Percentiles rank a stretch among this genome's conserved stretches.
Conservation (phyloP, 805 yeast species). For the Saturnispora saitoi region DNA sequence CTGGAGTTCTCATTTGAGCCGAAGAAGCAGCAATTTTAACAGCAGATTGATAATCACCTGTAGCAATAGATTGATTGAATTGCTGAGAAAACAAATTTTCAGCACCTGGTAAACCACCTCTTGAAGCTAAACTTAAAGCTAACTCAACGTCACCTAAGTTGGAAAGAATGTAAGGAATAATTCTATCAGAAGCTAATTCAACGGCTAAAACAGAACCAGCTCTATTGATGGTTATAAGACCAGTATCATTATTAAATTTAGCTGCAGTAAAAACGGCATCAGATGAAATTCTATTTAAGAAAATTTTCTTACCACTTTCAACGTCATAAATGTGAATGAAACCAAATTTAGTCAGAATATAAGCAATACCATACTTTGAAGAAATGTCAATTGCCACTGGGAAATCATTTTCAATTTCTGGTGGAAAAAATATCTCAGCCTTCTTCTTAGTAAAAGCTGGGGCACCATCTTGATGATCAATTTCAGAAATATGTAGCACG, state of each 20-base stretch:
- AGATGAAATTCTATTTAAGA: constrained; percentile 92
- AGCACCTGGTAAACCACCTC: constrained; percentile 97
- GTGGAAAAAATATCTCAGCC: constrained; percentile 91
- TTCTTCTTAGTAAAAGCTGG: constrained; percentile 85
- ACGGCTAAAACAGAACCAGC: constrained; percentile 93
- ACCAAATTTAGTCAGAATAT: constrained; percentile 89
- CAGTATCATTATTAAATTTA: constrained; percentile 59
- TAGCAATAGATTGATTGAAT: constrained; percentile 73
- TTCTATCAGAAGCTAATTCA: constrained; percentile 73
- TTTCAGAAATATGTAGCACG: constrained; percentile 86
- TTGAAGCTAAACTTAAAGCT: constrained; percentile 81
- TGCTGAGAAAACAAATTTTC: constrained; percentile 86
- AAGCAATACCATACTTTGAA: constrained; percentile 76
- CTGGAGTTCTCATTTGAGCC: constrained; percentile 86
- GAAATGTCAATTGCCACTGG: constrained; percentile 89
- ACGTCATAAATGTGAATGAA: constrained; percentile 92
- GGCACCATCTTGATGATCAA: constrained; percentile 80
- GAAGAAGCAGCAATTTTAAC: constrained; percentile 97
- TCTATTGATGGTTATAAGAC: constrained; percentile 89
- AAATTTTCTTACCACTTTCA: constrained; percentile 86
- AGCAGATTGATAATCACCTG: constrained; percentile 85
- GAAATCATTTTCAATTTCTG: constrained; percentile 93
- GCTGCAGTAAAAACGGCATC: constrained; percentile 92
- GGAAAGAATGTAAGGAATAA: constrained; percentile 82
- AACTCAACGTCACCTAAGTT: constrained; percentile 79